Evolutionary conservation across 2,329 filamentous ascomycete species (phyloP).

Genomic region (Fusarium pseudonygamai): DNA sequence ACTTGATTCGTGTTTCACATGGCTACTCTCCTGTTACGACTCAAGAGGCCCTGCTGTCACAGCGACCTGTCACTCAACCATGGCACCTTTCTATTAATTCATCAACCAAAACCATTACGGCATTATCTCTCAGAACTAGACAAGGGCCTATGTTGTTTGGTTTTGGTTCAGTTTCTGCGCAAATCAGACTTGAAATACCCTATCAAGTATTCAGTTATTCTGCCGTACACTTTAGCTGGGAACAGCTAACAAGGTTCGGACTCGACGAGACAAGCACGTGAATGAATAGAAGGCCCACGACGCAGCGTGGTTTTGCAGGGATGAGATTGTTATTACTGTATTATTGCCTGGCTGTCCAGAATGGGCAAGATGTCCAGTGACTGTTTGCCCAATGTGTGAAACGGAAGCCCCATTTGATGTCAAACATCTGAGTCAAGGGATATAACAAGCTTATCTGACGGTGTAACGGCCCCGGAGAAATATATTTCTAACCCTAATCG

Average conservation of each 20-base stretch:
- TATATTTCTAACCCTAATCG: background rate
- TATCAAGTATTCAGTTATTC: background rate
- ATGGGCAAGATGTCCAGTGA: conserved; percentile 15
- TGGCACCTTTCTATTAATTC: background rate
- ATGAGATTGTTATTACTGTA: background rate
- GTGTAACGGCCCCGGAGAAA: background rate
- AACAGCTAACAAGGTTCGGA: background rate
- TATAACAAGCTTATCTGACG: background rate
- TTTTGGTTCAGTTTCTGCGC: background rate
- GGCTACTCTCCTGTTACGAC: background rate
- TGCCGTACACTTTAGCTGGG: background rate
- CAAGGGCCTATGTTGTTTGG: background rate
- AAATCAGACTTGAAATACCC: background rate
- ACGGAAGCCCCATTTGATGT: background rate
- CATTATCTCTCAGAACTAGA: background rate
- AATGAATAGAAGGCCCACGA: background rate
- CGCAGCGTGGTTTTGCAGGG: conserved; percentile 6
- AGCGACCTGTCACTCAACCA: background rate
- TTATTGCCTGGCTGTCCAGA: background rate
- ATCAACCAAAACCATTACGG: background rate
- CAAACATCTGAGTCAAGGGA: background rate
- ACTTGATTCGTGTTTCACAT: background rate
- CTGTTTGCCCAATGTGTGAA: background rate
- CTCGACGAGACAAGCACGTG: background rate
- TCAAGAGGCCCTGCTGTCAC: background rate